Evolutionary conservation across 257 asterid species (phyloP).

Genomic region (Gynochthodes officinalis): DNA sequence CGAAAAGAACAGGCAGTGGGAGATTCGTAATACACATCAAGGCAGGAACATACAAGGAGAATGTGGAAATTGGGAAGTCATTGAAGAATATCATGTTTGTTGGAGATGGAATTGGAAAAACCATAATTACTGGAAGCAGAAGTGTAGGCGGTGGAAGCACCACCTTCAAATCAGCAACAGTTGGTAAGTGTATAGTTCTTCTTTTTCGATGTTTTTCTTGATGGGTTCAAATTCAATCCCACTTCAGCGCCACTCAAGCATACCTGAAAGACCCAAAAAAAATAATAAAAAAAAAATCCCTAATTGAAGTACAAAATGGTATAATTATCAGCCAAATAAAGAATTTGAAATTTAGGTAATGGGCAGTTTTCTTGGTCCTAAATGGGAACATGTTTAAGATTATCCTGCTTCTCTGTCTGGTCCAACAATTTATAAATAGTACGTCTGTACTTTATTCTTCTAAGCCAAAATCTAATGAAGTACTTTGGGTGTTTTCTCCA

Average conservation of each 20-base stretch:
- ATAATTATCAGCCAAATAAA: no score
- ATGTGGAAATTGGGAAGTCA: slow-evolving; percentile 47
- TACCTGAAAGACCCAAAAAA: no score
- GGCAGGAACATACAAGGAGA: slow-evolving; percentile 72
- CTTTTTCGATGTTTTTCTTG: no score
- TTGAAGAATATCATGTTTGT: slow-evolving; percentile 64
- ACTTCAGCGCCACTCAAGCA: no score
- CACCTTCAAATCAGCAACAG: slow-evolving; percentile 79
- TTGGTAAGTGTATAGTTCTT: slow-evolving; percentile 53
- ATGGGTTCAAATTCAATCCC: no score
- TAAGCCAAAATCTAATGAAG: not conserved
- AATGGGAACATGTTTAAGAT: not conserved
- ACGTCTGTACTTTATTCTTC: not conserved
- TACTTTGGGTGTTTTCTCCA: not conserved
- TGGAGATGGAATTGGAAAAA: slow-evolving; percentile 88
- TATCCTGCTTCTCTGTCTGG: not conserved
- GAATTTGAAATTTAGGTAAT: no score
- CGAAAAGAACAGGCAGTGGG: slow-evolving; percentile 37
- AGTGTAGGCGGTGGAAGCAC: slow-evolving; percentile 76
- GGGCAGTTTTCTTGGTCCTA: not conserved
- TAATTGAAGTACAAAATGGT: no score
- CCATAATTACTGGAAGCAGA: slow-evolving; percentile 78
- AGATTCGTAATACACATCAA: slow-evolving; percentile 68
- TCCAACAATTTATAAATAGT: not conserved
- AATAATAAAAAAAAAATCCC: no score